Base-by-base conservation (phyloP, 495 filamentous ascomycete species). In the Massariosphaeria phaeospora region DNA sequence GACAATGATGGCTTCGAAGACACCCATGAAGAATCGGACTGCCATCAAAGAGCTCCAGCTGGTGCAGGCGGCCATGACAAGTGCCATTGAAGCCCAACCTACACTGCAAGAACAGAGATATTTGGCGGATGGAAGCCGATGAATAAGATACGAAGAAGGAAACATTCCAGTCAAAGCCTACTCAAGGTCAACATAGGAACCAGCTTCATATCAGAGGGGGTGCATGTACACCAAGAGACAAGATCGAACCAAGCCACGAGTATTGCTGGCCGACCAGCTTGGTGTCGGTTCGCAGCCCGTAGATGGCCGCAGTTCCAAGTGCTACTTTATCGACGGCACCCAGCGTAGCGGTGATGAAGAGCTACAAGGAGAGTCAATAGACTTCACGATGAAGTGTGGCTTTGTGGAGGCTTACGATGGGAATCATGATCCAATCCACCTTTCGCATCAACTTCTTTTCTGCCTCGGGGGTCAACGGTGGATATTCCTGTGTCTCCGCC, bases 1-100 rank as follows among this genome's bases (percentile, higher is more conserved):
- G 36, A 40, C 18, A 15, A 44, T 27, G 41, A 44, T 24, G 20
- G 41, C 18, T 33, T 47, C 44, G 17, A 47, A 47, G 44, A 29
- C 7, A 29, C 44, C 44, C 8, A 47, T 10, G 5, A 47, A 21
- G 27, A 47, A 47, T 8, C 44, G 23, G 18, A 30, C 44, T 3
- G 44, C 27, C 24, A 33, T 33, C 5, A 47, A 21, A 8, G 9
- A 8, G n/a, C 15, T 9, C 7, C 13, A 47, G 10, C 18, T 47
- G 4, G 24, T 47, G 7, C 11, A 30, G 4, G 44, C 23, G 17
- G 17, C 41, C 8, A 20, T 47, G 27, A 10, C 15, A 21, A 27
- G 17, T 21, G 18, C 8, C 17, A 44, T 13, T 23, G 7, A 23
- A 27, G 7, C 3, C 17, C 41, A 18, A 21, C 44, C 44, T 27